phyloP scores from a whole-genome alignment of 192 early-diverging fungal species.

The Coemansia sp. region DNA sequence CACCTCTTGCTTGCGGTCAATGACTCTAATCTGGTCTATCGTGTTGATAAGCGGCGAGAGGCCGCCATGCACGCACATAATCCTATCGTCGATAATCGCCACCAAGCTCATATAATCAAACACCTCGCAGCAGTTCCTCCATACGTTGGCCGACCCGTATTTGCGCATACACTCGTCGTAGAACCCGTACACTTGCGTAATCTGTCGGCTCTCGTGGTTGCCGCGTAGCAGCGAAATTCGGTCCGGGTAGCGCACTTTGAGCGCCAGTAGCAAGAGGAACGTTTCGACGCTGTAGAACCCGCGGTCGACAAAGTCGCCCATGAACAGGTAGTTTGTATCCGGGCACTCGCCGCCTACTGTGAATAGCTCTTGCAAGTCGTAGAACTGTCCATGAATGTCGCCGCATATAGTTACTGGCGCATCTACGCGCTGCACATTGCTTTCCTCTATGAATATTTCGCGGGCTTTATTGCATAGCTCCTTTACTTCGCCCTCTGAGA shows the following conservation, averaged over 20 bases:
- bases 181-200: slow-evolving; percentile 98
- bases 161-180: slow-evolving; percentile 97
- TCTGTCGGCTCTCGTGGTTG: slow-evolving; percentile 91
- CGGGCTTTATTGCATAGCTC: slow-evolving; percentile 91
- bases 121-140: slow-evolving; percentile 96
- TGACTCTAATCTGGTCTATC: slow-evolving; percentile 91
- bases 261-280: slow-evolving; percentile 87
- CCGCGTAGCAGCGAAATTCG: slow-evolving; percentile 90
- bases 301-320: slow-evolving; percentile 97
- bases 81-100: slow-evolving; percentile 90
- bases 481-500: slow-evolving; percentile 89
- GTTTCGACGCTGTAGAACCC: slow-evolving; percentile 97
- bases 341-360: slow-evolving; percentile 91
- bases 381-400: slow-evolving; percentile 98
- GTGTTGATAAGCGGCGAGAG: slow-evolving; percentile 90
- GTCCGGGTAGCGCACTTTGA: slow-evolving; percentile 92
- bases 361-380: slow-evolving; percentile 94
- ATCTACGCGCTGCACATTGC: slow-evolving; percentile 92
- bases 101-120: slow-evolving; percentile 95
- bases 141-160: slow-evolving; percentile 94
- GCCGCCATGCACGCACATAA: slow-evolving; percentile 96
- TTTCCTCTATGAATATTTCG: slow-evolving; percentile 94
- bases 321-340: slow-evolving; percentile 97
- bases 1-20: slow-evolving; percentile 95
- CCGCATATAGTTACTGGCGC: slow-evolving; percentile 96